These are phyloP conservation scores for Pseudozyma thailandica DNA, from an alignment of 1,284 basidiomycete species.

Conservation along the genomic window DNA sequence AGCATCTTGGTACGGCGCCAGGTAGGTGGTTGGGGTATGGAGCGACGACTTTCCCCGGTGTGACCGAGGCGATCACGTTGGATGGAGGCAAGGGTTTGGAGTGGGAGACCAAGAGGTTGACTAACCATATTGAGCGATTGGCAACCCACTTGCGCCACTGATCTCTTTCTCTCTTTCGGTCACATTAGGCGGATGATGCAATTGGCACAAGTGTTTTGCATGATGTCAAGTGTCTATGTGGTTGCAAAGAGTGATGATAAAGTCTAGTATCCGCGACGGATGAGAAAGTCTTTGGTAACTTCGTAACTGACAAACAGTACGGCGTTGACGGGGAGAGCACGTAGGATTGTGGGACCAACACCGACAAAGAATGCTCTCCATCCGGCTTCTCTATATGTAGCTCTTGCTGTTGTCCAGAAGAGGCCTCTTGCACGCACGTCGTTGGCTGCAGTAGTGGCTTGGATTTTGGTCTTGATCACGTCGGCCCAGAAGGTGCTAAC, in stretches of 20 bases:
- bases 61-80: slow-evolving; percentile 74
- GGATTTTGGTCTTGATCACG: slow-evolving; percentile 62
- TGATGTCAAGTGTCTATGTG: not conserved
- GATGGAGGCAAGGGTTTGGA: slow-evolving; percentile 56
- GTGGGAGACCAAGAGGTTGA: slow-evolving; percentile 53
- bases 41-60: slow-evolving; percentile 83
- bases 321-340: slow-evolving; percentile 60
- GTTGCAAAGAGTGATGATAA: not conserved
- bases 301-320: slow-evolving; percentile 57
- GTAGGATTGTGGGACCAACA: slow-evolving; percentile 55
- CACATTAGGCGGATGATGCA: not conserved
- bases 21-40: slow-evolving; percentile 89
- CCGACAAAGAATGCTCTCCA: slow-evolving; percentile 55
- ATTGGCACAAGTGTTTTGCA: too few species aligned
- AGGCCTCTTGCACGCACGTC: slow-evolving; percentile 1
- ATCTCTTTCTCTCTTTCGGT: not conserved
- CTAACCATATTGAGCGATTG: slow-evolving; percentile 27
- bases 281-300: slow-evolving; percentile 33
- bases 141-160: slow-evolving; percentile 26
- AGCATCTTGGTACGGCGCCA: slow-evolving; percentile 86
- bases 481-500: slow-evolving; percentile 62
- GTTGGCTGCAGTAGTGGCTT: slow-evolving; percentile 22
- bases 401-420: slow-evolving; percentile 28
- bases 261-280: slow-evolving; percentile 17
- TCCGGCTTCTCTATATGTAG: slow-evolving; percentile 47